Evolutionary conservation across 805 yeast species (phyloP).

Genomic region (Wickerhamiella azyma): DNA sequence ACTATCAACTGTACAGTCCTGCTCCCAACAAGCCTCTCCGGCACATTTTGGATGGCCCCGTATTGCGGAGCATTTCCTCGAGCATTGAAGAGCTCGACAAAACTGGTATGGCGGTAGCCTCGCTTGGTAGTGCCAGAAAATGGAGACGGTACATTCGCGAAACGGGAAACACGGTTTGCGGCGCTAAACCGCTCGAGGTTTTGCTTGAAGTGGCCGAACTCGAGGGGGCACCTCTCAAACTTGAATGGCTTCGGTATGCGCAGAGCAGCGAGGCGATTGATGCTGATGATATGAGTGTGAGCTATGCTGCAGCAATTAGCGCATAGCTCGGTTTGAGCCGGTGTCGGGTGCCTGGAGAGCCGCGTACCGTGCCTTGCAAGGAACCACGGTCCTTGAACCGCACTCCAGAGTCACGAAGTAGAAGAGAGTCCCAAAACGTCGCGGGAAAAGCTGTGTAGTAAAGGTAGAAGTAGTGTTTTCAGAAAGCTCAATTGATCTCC

Average conservation of each 20-base stretch:
- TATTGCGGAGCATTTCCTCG: slow-evolving; percentile 40
- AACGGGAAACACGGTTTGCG: slow-evolving; percentile 89
- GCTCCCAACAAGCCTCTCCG: slow-evolving; percentile 16
- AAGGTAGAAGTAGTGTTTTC: too few relatives aligned
- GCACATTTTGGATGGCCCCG: slow-evolving; percentile 3
- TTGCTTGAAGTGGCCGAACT: slow-evolving; percentile 42
- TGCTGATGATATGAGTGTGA: slow-evolving; percentile 63
- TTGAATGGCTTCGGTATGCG: slow-evolving; percentile 65
- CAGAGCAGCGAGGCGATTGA: slow-evolving; percentile 50
- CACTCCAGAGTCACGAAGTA: too few relatives aligned
- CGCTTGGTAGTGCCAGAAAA: slow-evolving; percentile 37
- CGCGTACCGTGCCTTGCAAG: too few relatives aligned
- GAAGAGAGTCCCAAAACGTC: too few relatives aligned
- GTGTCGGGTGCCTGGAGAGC: too few relatives aligned
- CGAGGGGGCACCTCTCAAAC: slow-evolving; percentile 23
- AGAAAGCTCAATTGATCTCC: too few relatives aligned
- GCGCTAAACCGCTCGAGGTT: slow-evolving; percentile 67
- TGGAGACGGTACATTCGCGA: slow-evolving; percentile 55
- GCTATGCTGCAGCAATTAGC: slow-evolving; percentile 67
- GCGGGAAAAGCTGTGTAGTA: too few relatives aligned
- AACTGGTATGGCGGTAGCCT: slow-evolving; percentile 49
- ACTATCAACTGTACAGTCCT: slow-evolving; percentile 38
- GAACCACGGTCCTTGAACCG: too few relatives aligned
- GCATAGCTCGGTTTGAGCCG: too few relatives aligned
- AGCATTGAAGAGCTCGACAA: slow-evolving; percentile 65